Percentiles rank a stretch among this genome's conserved stretches.
Evolutionary conservation across 164 flowering plant species (phyloP).

Genomic region (Echeveria elegans): DNA sequence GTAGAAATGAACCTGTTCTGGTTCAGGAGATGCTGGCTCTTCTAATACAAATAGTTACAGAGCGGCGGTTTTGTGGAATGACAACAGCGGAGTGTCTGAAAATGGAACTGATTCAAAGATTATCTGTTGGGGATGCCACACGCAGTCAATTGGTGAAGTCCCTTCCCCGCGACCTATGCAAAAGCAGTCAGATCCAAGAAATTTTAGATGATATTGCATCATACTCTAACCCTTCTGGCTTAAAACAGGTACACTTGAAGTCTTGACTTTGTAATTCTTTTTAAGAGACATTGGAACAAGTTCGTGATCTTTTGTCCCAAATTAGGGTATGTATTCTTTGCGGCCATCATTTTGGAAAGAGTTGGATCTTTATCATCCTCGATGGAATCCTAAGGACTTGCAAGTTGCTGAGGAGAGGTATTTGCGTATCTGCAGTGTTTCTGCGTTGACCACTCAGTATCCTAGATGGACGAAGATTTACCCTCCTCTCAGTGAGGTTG

Average conservation of each 20-base stretch:
- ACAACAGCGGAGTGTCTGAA: slow-evolving; percentile 61
- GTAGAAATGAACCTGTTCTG: slow-evolving; percentile 77
- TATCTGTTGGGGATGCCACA: slow-evolving; percentile 82
- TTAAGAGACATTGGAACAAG: background rate
- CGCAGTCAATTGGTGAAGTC: slow-evolving; percentile 81
- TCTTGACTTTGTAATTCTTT: background rate
- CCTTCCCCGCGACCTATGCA: slow-evolving; percentile 79
- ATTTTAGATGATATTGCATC: slow-evolving; percentile 59
- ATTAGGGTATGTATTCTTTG: slow-evolving; percentile 84
- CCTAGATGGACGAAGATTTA: slow-evolving; percentile 82
- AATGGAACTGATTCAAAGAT: slow-evolving; percentile 71
- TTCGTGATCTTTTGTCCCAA: slow-evolving; percentile 13
- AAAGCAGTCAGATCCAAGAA: slow-evolving; percentile 52
- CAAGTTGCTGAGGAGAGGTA: slow-evolving; percentile 96
- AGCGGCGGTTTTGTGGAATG: slow-evolving; percentile 79
- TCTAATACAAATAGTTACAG: slow-evolving; percentile 77
- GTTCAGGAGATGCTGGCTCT: slow-evolving; percentile 90
- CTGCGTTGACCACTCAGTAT: slow-evolving; percentile 67
- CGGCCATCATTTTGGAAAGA: slow-evolving; percentile 70
- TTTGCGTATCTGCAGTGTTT: slow-evolving; percentile 57
- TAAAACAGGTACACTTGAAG: slow-evolving; percentile 65
- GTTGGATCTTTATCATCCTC: slow-evolving; percentile 86
- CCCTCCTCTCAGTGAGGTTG: slow-evolving; percentile 56
- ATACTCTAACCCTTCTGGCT: slow-evolving; percentile 81
- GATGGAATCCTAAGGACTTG: slow-evolving; percentile 82